phyloP scores from a whole-genome alignment of 1,139 yeast species.

The Saccharomyces hybrid region DNA sequence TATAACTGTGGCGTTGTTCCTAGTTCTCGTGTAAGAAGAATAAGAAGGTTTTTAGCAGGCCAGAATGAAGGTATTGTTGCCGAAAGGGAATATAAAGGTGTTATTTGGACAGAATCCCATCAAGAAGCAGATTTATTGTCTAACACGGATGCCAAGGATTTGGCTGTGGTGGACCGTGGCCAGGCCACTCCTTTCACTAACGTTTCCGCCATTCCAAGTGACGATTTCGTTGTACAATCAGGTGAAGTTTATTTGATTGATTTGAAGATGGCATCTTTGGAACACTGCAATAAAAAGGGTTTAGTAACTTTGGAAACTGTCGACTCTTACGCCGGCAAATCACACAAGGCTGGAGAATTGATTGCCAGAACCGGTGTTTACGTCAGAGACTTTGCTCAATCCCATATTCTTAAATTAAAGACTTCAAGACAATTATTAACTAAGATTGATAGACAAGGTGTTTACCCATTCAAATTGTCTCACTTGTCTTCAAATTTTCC shows the following conservation, averaged over 20 bases:
- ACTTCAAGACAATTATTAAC: slow-evolving; percentile 66
- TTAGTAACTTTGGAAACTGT: slow-evolving; percentile 58
- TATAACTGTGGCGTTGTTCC: slow-evolving; percentile 84
- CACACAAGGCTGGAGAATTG: slow-evolving; percentile 45
- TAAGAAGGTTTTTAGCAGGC: slow-evolving; percentile 90
- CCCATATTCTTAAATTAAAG: slow-evolving; percentile 68
- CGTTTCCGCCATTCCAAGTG: slow-evolving; percentile 55
- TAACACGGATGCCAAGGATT: slow-evolving; percentile 37
- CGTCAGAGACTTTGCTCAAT: slow-evolving; percentile 77
- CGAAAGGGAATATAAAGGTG: slow-evolving; percentile 88
- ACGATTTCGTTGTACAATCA: slow-evolving; percentile 60
- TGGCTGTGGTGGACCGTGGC: slow-evolving; percentile 35
- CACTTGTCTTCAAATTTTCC: slow-evolving; percentile 59
- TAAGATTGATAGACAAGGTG: slow-evolving; percentile 72
- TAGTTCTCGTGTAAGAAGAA: slow-evolving; percentile 84
- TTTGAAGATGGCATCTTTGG: slow-evolving; percentile 67
- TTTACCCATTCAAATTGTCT: slow-evolving; percentile 82
- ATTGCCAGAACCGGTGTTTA: slow-evolving; percentile 64
- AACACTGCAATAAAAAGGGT: slow-evolving; percentile 50
- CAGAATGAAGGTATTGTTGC: slow-evolving; percentile 89
- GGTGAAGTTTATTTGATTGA: slow-evolving; percentile 89
- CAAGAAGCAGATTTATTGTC: slow-evolving; percentile 58
- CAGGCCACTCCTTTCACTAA: slow-evolving; percentile 31
- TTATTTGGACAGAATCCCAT: slow-evolving; percentile 80
- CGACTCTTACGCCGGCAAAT: slow-evolving; percentile 57